phyloP scores from a whole-genome alignment of 2,329 filamentous ascomycete genomes.

The Diaporthe batatas region DNA sequence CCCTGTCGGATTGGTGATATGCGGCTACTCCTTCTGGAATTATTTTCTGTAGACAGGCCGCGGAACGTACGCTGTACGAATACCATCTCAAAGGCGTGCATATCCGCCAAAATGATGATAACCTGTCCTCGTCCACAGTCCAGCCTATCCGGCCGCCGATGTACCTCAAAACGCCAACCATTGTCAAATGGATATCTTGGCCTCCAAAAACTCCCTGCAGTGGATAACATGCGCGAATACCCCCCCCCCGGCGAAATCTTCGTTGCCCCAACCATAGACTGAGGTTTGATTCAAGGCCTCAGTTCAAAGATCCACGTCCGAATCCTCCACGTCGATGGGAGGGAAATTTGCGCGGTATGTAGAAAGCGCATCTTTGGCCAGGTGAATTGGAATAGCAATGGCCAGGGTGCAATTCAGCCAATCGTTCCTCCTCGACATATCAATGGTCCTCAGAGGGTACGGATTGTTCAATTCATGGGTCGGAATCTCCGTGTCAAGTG shows the following conservation, averaged over 20 bases:
- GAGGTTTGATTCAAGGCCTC: not conserved
- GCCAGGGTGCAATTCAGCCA: slow-evolving; percentile 54
- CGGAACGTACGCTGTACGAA: not conserved
- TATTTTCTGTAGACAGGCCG: not conserved
- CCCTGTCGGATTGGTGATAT: not conserved
- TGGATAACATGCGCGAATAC: not conserved
- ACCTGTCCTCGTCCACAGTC: not conserved
- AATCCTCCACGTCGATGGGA: slow-evolving; percentile 32
- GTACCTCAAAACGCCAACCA: not conserved
- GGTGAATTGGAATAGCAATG: slow-evolving; percentile 53
- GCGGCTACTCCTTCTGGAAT: not conserved
- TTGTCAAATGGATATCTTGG: not conserved
- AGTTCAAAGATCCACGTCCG: slow-evolving; percentile 46
- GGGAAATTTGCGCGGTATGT: slow-evolving; percentile 39
- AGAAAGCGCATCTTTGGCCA: slow-evolving; percentile 49
- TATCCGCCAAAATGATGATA: not conserved
- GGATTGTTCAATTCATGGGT: slow-evolving; percentile 21
- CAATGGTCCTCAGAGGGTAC: slow-evolving; percentile 49
- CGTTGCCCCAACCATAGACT: too few relatives aligned
- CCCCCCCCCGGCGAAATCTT: too few relatives aligned
- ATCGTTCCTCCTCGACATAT: slow-evolving; percentile 50
- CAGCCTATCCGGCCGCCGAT: not conserved
- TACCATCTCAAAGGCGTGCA: slow-evolving; percentile 2
- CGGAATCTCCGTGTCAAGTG: slow-evolving; percentile 55
- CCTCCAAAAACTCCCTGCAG: not conserved